Percentiles rank a stretch among this genome's conserved stretches.
Conservation (phyloP, 371 early-diverging fungal genomes). For the Lichtheimia ramosa region DNA sequence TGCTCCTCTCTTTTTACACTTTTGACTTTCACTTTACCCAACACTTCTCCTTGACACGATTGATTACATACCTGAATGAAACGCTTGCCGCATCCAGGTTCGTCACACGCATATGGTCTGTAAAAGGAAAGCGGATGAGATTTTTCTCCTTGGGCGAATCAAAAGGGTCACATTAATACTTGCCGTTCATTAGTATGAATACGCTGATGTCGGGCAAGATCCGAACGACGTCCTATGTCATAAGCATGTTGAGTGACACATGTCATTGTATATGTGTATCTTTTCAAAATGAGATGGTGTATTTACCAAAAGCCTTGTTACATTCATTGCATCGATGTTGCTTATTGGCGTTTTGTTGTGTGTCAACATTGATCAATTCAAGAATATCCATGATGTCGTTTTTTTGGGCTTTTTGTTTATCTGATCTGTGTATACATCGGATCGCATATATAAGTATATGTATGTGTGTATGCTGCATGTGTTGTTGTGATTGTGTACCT, state of each 20-base stretch:
- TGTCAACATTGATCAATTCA: constrained; percentile 64
- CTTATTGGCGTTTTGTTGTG: constrained; percentile 30
- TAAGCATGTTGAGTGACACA: neutral
- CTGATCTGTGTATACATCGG: too few relatives aligned
- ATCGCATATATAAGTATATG: too few relatives aligned
- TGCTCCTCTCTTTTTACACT: too few relatives aligned
- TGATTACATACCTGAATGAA: constrained; percentile 48
- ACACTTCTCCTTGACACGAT: too few relatives aligned
- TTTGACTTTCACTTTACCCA: too few relatives aligned
- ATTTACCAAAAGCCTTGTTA: constrained; percentile 63
- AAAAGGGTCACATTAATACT: neutral
- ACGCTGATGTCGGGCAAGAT: constrained; percentile 72
- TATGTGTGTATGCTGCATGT: too few relatives aligned
- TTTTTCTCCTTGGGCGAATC: neutral
- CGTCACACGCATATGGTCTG: constrained; percentile 62
- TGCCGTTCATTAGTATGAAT: constrained; percentile 76
- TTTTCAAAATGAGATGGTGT: too few relatives aligned
- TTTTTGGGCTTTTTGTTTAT: neutral
- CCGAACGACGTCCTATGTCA: constrained; percentile 55
- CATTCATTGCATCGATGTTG: constrained; percentile 68
- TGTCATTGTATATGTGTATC: too few relatives aligned
- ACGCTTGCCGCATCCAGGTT: constrained; percentile 69
- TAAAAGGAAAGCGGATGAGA: constrained; percentile 7
- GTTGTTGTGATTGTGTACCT: too few relatives aligned
- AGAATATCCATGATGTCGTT: constrained; percentile 56